A percentile compares a stretch with the other conserved stretches of the same genome.
Evolutionary conservation across 345 rosid species (phyloP).

Genomic region (Populus simonii): DNA sequence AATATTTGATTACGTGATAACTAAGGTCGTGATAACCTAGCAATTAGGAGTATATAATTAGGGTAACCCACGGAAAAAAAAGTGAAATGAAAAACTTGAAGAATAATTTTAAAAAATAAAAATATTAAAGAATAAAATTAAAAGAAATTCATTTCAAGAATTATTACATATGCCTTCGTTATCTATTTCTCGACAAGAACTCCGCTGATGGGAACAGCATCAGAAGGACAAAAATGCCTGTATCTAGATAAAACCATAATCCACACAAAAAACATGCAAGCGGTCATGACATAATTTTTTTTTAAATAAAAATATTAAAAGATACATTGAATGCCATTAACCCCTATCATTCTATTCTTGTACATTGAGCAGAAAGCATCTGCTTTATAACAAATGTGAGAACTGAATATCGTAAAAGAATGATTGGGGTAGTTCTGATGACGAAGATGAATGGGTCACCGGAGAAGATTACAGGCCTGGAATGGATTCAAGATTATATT

Average conservation of each 20-base stretch:
- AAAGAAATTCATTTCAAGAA: not conserved
- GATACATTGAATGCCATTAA: not conserved
- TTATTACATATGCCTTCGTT: not conserved
- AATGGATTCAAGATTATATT: constrained; percentile 88
- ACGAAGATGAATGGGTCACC: constrained; percentile 6
- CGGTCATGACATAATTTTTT: not conserved
- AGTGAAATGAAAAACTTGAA: no score
- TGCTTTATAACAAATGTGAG: constrained; percentile 3
- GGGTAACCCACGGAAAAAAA: no score
- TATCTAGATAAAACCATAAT: not conserved
- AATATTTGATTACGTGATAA: no score
- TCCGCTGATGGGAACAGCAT: not conserved
- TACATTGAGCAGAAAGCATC: not conserved
- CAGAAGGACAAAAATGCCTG: not conserved
- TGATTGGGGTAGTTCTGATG: constrained; percentile 11
- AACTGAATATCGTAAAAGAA: constrained; percentile 7
- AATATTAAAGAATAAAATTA: no score
- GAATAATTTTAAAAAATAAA: no score
- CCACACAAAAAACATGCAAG: not conserved
- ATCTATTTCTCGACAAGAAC: not conserved
- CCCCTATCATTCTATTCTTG: not conserved
- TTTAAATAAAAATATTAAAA: no score
- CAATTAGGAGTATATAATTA: no score
- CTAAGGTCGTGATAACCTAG: no score
- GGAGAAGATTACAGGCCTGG: constrained; percentile 60